Evolutionary conservation across 2,329 filamentous ascomycete genomes (phyloP), one percentile per base, ranked within the genome.

Genomic region (Colletotrichum navitas): DNA sequence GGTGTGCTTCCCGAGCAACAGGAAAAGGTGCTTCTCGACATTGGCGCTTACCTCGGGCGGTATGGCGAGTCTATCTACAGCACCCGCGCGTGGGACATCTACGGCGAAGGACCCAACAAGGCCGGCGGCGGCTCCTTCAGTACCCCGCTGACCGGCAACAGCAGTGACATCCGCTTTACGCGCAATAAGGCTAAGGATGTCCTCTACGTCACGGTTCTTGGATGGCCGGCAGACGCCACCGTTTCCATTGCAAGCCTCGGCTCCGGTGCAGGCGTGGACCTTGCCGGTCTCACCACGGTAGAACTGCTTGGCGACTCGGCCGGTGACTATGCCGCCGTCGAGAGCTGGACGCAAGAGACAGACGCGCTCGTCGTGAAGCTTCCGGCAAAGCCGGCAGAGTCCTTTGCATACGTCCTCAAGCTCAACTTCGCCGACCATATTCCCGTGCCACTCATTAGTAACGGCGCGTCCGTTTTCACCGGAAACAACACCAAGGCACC

Each of bases 71-170:
- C 45, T 4, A 47, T 47, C n/a, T 47, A 47, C 45, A 5, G 45
- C 45, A 47, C 45, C 10, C 45, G 45, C 21, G 45, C 45, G 45
- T 47, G 45, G 45, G 45, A 47, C 45, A 47, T 47, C 21, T 47
- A 47, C 45, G 45, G 45, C n/a, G 45, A 47, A 47, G n/a, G 45
- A 24, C 45, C 45, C 45, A 47, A 47, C 45, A 47, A 47, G 45
- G 45, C 45, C n/a, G 45, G 45, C 21, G 45, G 45, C n/a, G 45
- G 45, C 45, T 47, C 45, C 21, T 47, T 47, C 45, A 47, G 45
- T 12, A 1, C n/a, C n/a, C 45, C 45, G 45, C n/a, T 47, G 10
- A 47, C 21, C 8, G 45, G 45, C 1, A 47, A 47, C 45, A 47
- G 45, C 45, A 47, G 45, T 10, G 45, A 47, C n/a, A 47, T 47